Percentiles rank a stretch among this genome's conserved stretches.
phyloP scores from a whole-genome alignment of 2,329 filamentous ascomycete species.

The Davidsoniella eucalypti region DNA sequence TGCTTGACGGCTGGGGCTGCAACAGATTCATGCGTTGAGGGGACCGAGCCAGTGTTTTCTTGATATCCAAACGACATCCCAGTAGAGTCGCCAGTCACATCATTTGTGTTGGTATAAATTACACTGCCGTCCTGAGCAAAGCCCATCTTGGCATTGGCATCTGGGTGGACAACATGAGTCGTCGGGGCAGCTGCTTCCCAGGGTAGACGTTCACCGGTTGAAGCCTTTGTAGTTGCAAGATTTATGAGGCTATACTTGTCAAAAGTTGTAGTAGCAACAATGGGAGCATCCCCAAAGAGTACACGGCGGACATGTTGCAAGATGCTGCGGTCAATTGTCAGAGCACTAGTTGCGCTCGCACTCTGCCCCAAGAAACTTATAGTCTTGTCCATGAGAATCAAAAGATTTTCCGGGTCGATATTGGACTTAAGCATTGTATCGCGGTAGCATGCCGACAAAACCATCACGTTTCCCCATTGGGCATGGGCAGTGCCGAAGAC shows the following conservation, averaged over 20 bases:
- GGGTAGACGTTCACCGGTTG: background rate
- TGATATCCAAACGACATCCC: no score
- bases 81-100: no score
- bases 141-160: background rate
- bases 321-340: conserved; percentile 59
- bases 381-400: conserved; percentile 51
- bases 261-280: background rate
- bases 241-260: background rate
- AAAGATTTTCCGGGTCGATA: conserved; percentile 39
- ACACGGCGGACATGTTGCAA: conserved; percentile 39
- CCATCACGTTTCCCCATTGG: conserved; percentile 92
- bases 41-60: no score
- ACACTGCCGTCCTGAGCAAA: background rate
- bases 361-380: conserved; percentile 59
- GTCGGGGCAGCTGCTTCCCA: background rate
- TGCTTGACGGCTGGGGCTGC: no score
- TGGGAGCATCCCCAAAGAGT: conserved; percentile 20
- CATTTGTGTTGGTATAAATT: no score
- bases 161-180: background rate
- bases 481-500: conserved; percentile 91
- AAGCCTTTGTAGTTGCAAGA: conserved; percentile 3
- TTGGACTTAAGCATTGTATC: conserved; percentile 44
- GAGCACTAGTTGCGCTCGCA: conserved; percentile 55
- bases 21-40: no score
- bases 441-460: conserved; percentile 66